Conservation (phyloP, 2,329 filamentous ascomycete species). For the Colletotrichum navitas region DNA sequence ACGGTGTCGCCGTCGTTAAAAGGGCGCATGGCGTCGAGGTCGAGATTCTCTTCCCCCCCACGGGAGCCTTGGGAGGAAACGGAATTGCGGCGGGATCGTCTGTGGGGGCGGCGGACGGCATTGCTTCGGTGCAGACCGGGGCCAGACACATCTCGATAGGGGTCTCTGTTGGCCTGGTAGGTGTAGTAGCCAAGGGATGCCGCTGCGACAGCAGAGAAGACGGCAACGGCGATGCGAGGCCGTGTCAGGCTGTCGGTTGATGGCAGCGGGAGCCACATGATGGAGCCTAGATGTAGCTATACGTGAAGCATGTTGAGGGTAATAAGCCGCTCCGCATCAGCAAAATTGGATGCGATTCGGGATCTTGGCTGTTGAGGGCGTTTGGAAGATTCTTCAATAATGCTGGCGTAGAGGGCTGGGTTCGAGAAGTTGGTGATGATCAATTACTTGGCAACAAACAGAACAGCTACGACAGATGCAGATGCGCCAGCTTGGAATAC, state of each 20-base stretch:
- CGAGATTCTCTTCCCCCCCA: constrained; percentile 60
- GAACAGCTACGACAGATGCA: constrained; percentile 1
- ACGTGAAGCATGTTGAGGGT: constrained; percentile 34
- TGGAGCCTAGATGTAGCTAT: constrained; percentile 36
- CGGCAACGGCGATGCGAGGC: constrained; percentile 66
- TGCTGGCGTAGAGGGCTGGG: background rate
- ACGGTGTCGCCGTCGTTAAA: constrained; percentile 55
- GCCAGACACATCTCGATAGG: constrained; percentile 44
- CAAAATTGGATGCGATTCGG: background rate
- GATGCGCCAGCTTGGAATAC: constrained; percentile 32
- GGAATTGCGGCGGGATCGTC: constrained; percentile 54
- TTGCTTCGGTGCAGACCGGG: constrained; percentile 73
- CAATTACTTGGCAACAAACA: constrained; percentile 1
- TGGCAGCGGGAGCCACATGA: constrained; percentile 62
- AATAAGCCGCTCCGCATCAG: background rate
- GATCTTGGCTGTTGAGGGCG: background rate
- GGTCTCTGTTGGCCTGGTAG: constrained; percentile 55
- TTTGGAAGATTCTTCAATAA: background rate
- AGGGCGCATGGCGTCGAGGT: constrained; percentile 47
- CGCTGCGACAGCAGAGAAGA: constrained; percentile 68
- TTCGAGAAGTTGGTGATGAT: constrained; percentile 3
- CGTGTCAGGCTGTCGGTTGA: constrained; percentile 68
- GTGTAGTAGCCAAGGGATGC: constrained; percentile 70
- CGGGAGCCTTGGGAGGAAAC: constrained; percentile 57
- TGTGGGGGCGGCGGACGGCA: constrained; percentile 68